Evolutionary conservation across 495 filamentous ascomycete species (phyloP).

Genomic region (Corynascus novoguineensis): DNA sequence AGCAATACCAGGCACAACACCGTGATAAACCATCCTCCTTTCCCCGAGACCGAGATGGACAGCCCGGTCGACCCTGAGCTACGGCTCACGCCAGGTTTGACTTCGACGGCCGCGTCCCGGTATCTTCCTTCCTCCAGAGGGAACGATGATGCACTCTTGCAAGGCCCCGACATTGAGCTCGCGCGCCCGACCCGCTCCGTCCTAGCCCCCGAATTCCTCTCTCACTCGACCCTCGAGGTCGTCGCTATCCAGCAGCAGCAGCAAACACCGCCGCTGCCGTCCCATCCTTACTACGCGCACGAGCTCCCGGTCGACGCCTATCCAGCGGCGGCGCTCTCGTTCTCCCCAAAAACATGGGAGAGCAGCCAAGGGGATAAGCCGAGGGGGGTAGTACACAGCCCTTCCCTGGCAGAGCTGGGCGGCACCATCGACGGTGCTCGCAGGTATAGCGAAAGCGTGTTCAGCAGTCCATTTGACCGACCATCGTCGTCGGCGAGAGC

Average conservation of each 20-base stretch:
- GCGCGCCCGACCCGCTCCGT: not conserved
- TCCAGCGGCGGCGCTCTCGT: too few relatives aligned
- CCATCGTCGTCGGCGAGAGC: too few relatives aligned
- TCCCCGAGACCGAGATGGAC: not conserved
- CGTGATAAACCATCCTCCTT: not conserved
- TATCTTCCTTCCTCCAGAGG: not conserved
- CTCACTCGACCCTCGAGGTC: conserved; percentile 11
- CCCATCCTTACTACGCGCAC: too few relatives aligned
- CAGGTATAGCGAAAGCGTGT: not conserved
- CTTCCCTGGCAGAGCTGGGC: too few relatives aligned
- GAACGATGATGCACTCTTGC: conserved; percentile 8
- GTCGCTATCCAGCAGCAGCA: not conserved
- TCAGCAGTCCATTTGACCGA: conserved; percentile 8
- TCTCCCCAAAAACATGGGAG: not conserved
- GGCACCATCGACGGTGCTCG: not conserved
- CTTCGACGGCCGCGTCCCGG: not conserved
- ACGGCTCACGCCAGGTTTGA: not conserved
- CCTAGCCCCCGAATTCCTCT: conserved; percentile 11
- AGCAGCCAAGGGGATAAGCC: too few relatives aligned
- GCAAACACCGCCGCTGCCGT: too few relatives aligned
- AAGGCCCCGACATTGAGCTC: conserved; percentile 15
- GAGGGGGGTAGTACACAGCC: too few relatives aligned
- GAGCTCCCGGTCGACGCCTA: too few relatives aligned
- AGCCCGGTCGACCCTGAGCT: not conserved
- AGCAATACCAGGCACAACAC: not conserved